phyloP scores from a whole-genome alignment of 805 yeast species.

The Cyberlindnera petersonii region DNA sequence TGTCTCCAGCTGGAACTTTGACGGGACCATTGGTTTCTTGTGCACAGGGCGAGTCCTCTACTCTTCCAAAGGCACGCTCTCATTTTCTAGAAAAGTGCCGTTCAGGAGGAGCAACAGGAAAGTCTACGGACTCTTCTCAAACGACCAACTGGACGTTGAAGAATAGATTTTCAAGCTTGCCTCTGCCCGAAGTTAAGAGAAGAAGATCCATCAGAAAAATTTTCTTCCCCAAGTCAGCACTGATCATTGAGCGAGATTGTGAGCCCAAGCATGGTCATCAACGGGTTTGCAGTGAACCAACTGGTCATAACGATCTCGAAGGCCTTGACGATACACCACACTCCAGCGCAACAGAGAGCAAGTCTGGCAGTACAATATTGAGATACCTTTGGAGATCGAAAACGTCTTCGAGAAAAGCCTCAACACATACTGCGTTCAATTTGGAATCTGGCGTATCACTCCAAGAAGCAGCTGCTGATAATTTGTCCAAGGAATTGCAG shows the following conservation, averaged over 20 bases:
- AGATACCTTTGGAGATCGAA: slow-evolving; percentile 16
- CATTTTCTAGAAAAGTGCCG: slow-evolving; percentile 7
- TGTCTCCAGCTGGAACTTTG: slow-evolving; percentile 15
- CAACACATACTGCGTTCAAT: slow-evolving; percentile 7
- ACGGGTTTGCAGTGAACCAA: no score
- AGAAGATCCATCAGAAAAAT: slow-evolving; percentile 18
- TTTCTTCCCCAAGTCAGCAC: slow-evolving; percentile 15
- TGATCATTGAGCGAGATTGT: neutral
- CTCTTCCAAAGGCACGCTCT: neutral
- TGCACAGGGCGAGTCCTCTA: neutral
- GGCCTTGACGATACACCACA: neutral
- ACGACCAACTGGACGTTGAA: slow-evolving; percentile 9
- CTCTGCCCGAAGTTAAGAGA: slow-evolving; percentile 4
- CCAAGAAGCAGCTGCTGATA: slow-evolving; percentile 19
- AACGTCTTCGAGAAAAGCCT: slow-evolving; percentile 8
- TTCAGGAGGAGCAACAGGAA: neutral
- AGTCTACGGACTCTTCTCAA: neutral
- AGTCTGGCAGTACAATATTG: slow-evolving; percentile 1
- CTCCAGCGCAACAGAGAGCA: neutral
- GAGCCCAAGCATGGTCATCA: no score
- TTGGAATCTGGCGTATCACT: slow-evolving; percentile 27
- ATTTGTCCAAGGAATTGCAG: slow-evolving; percentile 12
- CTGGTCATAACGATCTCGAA: no score
- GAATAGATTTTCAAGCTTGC: slow-evolving; percentile 15
- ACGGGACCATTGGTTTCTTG: slow-evolving; percentile 13